Percentiles rank a stretch among this genome's conserved stretches.
These are phyloP conservation scores for Fagopyrum tataricum DNA, from an alignment of 148 eudicot genomes.

Conservation along the genomic window DNA sequence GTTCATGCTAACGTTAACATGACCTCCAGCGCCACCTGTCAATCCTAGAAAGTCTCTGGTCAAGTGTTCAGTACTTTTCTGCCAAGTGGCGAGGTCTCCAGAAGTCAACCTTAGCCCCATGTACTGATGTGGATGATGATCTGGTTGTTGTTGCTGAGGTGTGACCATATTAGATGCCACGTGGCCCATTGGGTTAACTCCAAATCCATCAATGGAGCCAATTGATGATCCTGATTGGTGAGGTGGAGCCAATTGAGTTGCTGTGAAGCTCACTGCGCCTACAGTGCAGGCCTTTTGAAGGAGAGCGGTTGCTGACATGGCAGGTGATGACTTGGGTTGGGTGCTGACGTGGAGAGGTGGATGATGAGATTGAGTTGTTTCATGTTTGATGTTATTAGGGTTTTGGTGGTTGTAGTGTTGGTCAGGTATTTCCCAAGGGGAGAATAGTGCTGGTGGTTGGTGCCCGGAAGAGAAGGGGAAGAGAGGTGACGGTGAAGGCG, in stretches of 20 bases:
- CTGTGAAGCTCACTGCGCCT: constrained; percentile 21
- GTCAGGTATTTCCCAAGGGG: constrained; percentile 28
- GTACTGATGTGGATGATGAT: not conserved
- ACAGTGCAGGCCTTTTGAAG: constrained; percentile 68
- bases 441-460: constrained; percentile 18
- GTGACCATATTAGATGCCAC: not conserved
- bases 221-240: not conserved
- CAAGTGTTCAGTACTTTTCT: constrained; percentile 31
- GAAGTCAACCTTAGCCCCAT: not conserved
- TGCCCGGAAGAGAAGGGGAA: constrained; percentile 16
- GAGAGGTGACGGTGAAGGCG: constrained; percentile 18
- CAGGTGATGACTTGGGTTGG: constrained; percentile 15
- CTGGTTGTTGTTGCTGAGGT: not conserved
- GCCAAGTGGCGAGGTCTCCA: constrained; percentile 39
- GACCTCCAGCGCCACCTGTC: constrained; percentile 21
- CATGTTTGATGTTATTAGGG: constrained; percentile 7
- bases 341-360: constrained; percentile 16
- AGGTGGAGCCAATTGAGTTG: not conserved
- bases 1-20: constrained; percentile 11
- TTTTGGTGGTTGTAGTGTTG: constrained; percentile 24
- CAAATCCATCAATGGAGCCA: not conserved
- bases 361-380: constrained; percentile 17
- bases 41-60: constrained; percentile 85
- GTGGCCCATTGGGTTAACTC: not conserved
- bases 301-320: constrained; percentile 51